Evolutionary conservation across 2,329 filamentous ascomycete species (phyloP).

Genomic region (Fusarium sp.): DNA sequence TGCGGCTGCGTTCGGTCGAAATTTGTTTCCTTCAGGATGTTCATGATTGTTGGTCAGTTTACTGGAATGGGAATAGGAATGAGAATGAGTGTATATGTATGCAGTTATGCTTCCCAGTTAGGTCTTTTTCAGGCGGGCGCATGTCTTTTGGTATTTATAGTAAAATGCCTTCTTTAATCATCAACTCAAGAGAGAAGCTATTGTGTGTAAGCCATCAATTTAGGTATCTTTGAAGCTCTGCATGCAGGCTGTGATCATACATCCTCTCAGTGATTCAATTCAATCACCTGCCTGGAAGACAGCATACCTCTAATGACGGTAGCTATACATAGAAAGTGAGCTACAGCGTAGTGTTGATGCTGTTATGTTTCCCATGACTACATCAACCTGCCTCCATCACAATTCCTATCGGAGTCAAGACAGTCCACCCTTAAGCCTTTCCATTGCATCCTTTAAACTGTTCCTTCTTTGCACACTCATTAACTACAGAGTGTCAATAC

Average conservation of each 20-base stretch:
- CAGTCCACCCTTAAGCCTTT: too few relatives aligned
- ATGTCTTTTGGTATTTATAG: not conserved
- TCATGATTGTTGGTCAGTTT: too few relatives aligned
- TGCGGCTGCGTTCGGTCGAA: too few relatives aligned
- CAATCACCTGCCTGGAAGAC: not conserved
- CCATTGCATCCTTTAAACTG: not conserved
- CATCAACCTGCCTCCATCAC: not conserved
- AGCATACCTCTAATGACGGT: not conserved
- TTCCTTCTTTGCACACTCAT: not conserved
- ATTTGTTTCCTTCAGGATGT: too few relatives aligned
- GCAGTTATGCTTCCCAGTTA: not conserved
- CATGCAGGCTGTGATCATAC: not conserved
- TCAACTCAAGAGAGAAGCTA: rapidly evolving
- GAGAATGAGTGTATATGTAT: too few relatives aligned
- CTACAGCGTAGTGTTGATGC: not conserved
- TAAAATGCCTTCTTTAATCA: not conserved
- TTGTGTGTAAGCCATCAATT: not conserved
- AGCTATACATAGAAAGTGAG: not conserved
- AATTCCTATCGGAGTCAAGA: not conserved
- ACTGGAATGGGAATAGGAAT: not conserved
- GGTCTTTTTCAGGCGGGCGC: rapidly evolving
- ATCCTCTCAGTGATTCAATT: not conserved
- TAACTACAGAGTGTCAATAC: not conserved
- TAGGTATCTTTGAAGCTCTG: not conserved
- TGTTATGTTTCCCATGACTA: not conserved